Conservation (phyloP, 805 yeast species). For the Pichia ethanolica region DNA sequence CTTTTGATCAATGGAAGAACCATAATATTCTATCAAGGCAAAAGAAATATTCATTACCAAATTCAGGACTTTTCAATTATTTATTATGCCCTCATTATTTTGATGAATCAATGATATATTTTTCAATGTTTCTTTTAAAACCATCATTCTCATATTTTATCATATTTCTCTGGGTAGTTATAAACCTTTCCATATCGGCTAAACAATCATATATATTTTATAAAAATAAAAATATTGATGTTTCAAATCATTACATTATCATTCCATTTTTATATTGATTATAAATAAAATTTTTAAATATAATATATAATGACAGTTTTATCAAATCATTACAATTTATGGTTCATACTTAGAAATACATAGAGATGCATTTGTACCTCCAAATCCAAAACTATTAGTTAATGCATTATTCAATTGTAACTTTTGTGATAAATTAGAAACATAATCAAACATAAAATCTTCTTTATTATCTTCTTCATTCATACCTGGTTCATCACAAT, state of each 20-base stretch:
- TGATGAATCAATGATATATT: conserved; percentile 56
- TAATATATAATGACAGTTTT: not conserved
- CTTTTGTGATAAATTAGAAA: conserved; percentile 37
- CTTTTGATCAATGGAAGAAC: conserved; percentile 41
- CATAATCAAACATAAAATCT: conserved; percentile 49
- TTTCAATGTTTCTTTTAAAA: conserved; percentile 15
- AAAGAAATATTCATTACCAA: conserved; percentile 52
- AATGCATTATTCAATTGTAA: conserved; percentile 48
- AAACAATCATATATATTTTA: conserved; percentile 45
- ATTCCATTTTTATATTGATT: conserved; percentile 27
- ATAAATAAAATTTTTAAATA: not conserved
- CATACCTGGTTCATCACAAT: conserved; percentile 49
- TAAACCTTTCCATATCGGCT: conserved; percentile 51
- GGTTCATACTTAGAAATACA: conserved; percentile 35
- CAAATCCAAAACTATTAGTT: conserved; percentile 93
- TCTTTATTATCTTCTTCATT: conserved; percentile 36
- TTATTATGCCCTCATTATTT: conserved; percentile 62
- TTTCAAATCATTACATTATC: conserved; percentile 13
- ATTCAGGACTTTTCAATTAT: conserved; percentile 38
- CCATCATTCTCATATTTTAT: conserved; percentile 16
- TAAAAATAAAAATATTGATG: conserved; percentile 12
- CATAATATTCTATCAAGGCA: conserved; percentile 44
- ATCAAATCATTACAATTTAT: not conserved
- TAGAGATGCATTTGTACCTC: conserved; percentile 86
- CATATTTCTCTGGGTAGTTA: conserved; percentile 31